Conservation (phyloP, 495 filamentous ascomycete genomes). For the Penicillium taxi region DNA sequence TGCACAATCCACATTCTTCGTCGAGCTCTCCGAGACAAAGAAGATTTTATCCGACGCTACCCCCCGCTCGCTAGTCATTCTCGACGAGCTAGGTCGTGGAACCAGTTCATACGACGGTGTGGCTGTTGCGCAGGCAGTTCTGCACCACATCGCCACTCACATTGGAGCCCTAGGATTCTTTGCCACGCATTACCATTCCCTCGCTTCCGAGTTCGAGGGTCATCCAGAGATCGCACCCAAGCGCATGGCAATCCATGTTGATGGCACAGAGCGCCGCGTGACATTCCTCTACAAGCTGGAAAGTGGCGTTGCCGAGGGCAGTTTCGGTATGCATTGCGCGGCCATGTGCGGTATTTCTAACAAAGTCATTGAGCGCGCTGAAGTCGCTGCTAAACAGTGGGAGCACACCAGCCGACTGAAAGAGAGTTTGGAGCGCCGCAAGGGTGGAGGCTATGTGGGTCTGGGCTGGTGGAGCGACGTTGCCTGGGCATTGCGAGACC, state of each 20-base stretch:
- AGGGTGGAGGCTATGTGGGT: constrained; percentile 67
- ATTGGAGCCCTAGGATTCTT: constrained; percentile 95
- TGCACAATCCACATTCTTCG: constrained; percentile 96
- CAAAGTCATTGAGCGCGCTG: constrained; percentile 77
- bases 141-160: constrained; percentile 90
- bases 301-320: constrained; percentile 90
- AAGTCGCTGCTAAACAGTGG: constrained; percentile 86
- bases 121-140: constrained; percentile 89
- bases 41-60: constrained; percentile 97
- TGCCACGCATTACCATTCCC: constrained; percentile 93
- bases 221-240: constrained; percentile 82
- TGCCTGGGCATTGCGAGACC: constrained; percentile 62
- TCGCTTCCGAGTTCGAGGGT: constrained; percentile 78
- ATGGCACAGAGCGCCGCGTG: constrained; percentile 71
- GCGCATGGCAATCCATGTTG: constrained; percentile 90
- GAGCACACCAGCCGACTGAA: constrained; percentile 87
- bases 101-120: constrained; percentile 94
- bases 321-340: constrained; percentile 98
- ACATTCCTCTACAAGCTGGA: constrained; percentile 97
- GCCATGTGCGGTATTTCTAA: constrained; percentile 91
- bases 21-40: constrained; percentile 95
- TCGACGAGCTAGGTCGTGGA: constrained; percentile 93
- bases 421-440: constrained; percentile 77
- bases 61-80: constrained; percentile 88
- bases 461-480: constrained; percentile 90